phyloP scores from a whole-genome alignment of 371 early-diverging fungal genomes.

The Mucor circinelloides region DNA sequence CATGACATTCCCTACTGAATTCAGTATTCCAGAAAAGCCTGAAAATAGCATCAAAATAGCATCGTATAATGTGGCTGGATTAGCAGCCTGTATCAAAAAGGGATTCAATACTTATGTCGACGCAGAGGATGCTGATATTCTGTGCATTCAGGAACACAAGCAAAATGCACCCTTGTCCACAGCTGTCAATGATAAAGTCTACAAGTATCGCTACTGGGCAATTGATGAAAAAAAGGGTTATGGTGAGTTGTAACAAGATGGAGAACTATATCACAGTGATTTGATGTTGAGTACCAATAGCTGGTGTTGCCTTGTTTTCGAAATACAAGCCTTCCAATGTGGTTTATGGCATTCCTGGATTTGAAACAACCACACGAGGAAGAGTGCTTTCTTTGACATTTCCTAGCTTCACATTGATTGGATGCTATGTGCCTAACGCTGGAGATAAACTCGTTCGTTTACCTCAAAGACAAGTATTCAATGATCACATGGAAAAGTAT shows the following conservation, averaged over 20 bases:
- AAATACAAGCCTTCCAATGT: constrained; percentile 75
- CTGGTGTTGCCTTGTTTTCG: constrained; percentile 81
- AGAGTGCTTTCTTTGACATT: constrained; percentile 78
- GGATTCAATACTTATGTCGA: constrained; percentile 76
- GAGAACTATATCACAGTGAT: background rate
- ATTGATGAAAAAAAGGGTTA: constrained; percentile 83
- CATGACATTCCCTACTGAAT: constrained; percentile 61
- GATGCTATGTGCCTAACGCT: constrained; percentile 84
- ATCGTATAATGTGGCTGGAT: constrained; percentile 82
- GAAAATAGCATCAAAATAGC: constrained; percentile 69
- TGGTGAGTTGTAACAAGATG: constrained; percentile 33
- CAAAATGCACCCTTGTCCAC: constrained; percentile 56
- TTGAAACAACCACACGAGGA: constrained; percentile 63
- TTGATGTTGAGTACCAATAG: constrained; percentile 17
- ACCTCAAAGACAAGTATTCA: constrained; percentile 67
- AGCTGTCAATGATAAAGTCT: constrained; percentile 59
- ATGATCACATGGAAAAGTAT: constrained; percentile 68
- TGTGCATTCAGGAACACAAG: constrained; percentile 90
- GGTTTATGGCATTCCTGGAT: constrained; percentile 63
- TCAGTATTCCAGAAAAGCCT: constrained; percentile 48
- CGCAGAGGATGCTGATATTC: constrained; percentile 83
- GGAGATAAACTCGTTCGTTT: constrained; percentile 75
- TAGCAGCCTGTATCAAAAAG: constrained; percentile 79
- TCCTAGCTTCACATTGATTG: constrained; percentile 67
- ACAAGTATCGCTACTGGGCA: constrained; percentile 75